Evolutionary conservation across 148 eudicot species (phyloP).

Genomic region (Persicaria tinctoria): DNA sequence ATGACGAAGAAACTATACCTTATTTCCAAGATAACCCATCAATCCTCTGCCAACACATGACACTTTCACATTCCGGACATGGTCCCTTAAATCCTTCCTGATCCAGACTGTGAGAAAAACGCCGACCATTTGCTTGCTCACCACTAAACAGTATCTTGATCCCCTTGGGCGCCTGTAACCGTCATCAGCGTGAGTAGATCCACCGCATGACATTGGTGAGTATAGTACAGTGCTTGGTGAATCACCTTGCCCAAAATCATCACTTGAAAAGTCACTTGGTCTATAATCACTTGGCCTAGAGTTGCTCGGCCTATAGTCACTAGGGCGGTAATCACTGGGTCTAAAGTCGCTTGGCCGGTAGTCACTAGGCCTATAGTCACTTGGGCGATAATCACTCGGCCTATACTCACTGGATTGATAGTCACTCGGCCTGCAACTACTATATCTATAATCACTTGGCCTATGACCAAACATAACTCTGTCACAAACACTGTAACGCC

Average conservation of each 20-base stretch:
- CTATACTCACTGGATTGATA: conserved; percentile 16
- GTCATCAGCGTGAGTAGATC: conserved; percentile 41
- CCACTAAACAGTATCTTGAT: conserved; percentile 69
- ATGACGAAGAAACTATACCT: conserved; percentile 36
- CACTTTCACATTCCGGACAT: conserved; percentile 76
- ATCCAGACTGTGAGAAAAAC: conserved; percentile 88
- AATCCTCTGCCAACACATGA: conserved; percentile 97
- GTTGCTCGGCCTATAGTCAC: conserved; percentile 51
- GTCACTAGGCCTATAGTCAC: conserved; percentile 20
- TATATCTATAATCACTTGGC: conserved; percentile 48
- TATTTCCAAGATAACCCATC: conserved; percentile 97
- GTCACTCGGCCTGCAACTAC: conserved; percentile 33
- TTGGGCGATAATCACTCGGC: background rate
- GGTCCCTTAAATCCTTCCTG: conserved; percentile 70
- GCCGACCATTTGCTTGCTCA: conserved; percentile 97
- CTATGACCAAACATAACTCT: conserved; percentile 71
- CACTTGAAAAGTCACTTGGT: conserved; percentile 84
- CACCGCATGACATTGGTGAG: conserved; percentile 54
- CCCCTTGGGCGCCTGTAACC: conserved; percentile 34
- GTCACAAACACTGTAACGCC: conserved; percentile 91
- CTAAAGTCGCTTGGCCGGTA: conserved; percentile 29
- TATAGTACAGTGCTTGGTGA: conserved; percentile 70
- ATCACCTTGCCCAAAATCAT: conserved; percentile 69
- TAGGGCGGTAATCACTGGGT: conserved; percentile 42
- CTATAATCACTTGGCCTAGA: conserved; percentile 76